Evolutionary conservation across 345 rosid genomes (phyloP).

Genomic region (Eucalyptus sp.): DNA sequence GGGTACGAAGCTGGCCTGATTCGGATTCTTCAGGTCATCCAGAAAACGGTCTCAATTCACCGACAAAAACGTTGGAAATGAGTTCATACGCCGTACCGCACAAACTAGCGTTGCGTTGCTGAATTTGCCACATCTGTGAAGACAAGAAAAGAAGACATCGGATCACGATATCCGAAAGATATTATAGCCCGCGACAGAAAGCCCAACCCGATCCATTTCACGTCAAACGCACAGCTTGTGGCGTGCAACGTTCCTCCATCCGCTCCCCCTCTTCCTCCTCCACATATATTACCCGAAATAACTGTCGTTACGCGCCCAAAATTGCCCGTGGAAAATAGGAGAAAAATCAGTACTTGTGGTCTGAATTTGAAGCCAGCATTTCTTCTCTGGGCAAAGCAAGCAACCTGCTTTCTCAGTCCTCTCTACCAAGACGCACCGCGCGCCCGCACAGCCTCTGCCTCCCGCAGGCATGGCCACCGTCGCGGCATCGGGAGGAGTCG

Average conservation of each 20-base stretch:
- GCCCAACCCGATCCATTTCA: neutral
- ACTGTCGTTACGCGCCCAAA: constrained; percentile 8
- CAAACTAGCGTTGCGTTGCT: neutral
- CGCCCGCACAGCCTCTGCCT: neutral
- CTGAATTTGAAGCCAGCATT: neutral
- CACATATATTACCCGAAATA: constrained; percentile 24
- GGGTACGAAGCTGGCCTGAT: neutral
- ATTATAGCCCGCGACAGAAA: neutral
- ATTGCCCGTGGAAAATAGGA: neutral
- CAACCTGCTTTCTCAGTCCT: neutral
- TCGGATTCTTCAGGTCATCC: neutral
- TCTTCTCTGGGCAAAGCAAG: neutral
- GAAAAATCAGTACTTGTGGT: neutral
- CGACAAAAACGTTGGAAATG: neutral
- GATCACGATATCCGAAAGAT: neutral
- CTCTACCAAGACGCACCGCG: neutral
- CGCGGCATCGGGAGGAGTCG: constrained; percentile 35
- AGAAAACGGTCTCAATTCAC: neutral
- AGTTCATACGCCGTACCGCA: neutral
- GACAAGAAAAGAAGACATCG: neutral
- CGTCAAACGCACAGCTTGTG: neutral
- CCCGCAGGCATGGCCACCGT: constrained; percentile 43
- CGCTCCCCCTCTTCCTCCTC: neutral
- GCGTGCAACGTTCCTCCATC: constrained; percentile 1
- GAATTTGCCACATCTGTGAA: neutral